Conservation (phyloP, 495 filamentous ascomycete genomes). For the Podospora didyma region DNA sequence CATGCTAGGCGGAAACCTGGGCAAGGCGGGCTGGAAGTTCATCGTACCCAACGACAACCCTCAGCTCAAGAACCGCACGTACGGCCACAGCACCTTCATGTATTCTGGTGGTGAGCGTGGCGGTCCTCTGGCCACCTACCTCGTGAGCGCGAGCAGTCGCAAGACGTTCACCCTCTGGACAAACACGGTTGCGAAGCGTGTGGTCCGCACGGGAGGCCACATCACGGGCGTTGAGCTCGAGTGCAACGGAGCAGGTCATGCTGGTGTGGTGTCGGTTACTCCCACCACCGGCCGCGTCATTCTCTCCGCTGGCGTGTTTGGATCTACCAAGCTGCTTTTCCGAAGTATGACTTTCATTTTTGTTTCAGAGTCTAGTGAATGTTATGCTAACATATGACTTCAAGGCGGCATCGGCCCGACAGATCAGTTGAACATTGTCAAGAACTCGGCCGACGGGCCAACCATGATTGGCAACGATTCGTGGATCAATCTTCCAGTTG, state of each 20-base stretch:
- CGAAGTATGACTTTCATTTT: constrained; percentile 23
- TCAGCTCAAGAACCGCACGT: constrained; percentile 61
- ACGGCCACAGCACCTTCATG: constrained; percentile 61
- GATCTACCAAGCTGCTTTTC: constrained; percentile 61
- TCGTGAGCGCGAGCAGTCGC: constrained; percentile 53
- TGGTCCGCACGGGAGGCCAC: constrained; percentile 54
- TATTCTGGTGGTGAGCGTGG: constrained; percentile 59
- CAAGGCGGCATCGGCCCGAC: constrained; percentile 55
- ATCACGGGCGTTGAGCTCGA: constrained; percentile 64
- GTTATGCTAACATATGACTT: too few species aligned
- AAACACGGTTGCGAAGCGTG: constrained; percentile 57
- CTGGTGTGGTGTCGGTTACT: constrained; percentile 55
- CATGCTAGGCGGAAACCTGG: constrained; percentile 51
- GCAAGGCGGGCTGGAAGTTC: constrained; percentile 54
- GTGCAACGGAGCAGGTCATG: constrained; percentile 49
- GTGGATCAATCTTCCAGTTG: constrained; percentile 70
- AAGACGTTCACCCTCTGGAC: constrained; percentile 61
- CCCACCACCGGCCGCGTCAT: constrained; percentile 59
- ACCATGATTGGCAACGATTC: constrained; percentile 42
- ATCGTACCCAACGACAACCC: constrained; percentile 57
- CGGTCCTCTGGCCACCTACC: constrained; percentile 67
- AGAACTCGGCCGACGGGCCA: constrained; percentile 48
- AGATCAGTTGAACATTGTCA: constrained; percentile 53
- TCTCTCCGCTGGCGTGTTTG: constrained; percentile 62
- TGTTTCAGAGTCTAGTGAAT: too few species aligned